Evolutionary conservation across 192 early-diverging fungal genomes (phyloP).

Genomic region (Dissophora ornata): DNA sequence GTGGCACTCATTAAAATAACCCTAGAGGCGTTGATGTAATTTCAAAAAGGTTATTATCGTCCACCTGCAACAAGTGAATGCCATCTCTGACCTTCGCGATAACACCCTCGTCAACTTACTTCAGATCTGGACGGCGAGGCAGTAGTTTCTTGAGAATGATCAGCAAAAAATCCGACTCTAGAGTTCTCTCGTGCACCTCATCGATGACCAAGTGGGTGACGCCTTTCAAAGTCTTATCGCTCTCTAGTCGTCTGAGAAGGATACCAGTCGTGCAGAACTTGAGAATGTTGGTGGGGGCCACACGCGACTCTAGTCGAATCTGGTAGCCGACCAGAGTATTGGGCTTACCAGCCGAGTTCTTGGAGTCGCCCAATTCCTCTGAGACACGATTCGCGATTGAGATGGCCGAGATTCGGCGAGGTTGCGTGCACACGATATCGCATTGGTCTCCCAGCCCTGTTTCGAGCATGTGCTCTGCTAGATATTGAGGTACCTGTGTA

Average conservation of each 20-base stretch:
- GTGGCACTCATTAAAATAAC: conserved; percentile 83
- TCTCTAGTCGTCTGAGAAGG: conserved; percentile 72
- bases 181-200: conserved; percentile 81
- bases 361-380: conserved; percentile 74
- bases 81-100: too few relatives aligned
- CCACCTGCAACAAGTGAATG: too few relatives aligned
- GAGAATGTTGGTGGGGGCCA: conserved; percentile 66
- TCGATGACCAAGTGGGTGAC: conserved; percentile 81
- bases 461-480: conserved; percentile 69
- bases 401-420: conserved; percentile 82
- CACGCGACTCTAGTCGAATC: conserved; percentile 72
- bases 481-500: conserved; percentile 86
- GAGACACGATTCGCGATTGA: conserved; percentile 84
- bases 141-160: conserved; percentile 70
- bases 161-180: conserved; percentile 83
- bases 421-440: conserved; percentile 74
- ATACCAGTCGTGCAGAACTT: conserved; percentile 85
- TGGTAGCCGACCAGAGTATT: conserved; percentile 78
- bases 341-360: conserved; percentile 59
- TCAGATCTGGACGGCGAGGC: conserved; percentile 60
- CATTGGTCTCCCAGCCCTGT: conserved; percentile 52
- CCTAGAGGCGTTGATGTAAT: conserved; percentile 16
- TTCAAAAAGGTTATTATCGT: neutral
- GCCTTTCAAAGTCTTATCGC: conserved; percentile 65
- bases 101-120: too few relatives aligned